These are phyloP conservation scores for Microbotryum saponariae DNA, from an alignment of 1,284 basidiomycete species.

Conservation along the genomic window DNA sequence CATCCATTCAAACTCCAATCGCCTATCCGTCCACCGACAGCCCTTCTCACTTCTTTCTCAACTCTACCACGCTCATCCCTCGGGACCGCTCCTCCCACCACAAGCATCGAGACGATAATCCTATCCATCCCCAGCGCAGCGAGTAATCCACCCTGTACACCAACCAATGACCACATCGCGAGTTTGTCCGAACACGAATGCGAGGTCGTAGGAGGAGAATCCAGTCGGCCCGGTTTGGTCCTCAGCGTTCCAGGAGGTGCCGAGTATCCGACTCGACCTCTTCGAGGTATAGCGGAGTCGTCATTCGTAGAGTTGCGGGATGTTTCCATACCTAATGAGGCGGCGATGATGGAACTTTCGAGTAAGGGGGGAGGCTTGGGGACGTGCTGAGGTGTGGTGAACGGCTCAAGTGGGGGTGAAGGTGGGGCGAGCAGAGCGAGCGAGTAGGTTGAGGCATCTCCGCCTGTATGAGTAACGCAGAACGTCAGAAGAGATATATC, in stretches of 20 bases:
- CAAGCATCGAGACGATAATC: slow-evolving; percentile 56
- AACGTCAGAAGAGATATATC: slow-evolving; percentile 10
- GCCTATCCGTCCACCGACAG: slow-evolving; percentile 43
- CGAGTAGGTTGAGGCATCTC: slow-evolving; percentile 76
- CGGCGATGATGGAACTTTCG: slow-evolving; percentile 34
- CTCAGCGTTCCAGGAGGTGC: slow-evolving; percentile 61
- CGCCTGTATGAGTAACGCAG: slow-evolving; percentile 51
- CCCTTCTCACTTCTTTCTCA: slow-evolving; percentile 47
- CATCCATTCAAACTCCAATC: slow-evolving; percentile 2
- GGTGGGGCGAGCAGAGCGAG: slow-evolving; percentile 54
- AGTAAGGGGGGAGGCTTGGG: slow-evolving; percentile 6
- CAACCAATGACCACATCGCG: slow-evolving; percentile 67
- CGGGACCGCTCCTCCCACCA: slow-evolving; percentile 57
- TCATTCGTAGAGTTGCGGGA: slow-evolving; percentile 5
- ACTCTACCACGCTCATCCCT: slow-evolving; percentile 1
- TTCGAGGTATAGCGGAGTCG: slow-evolving; percentile 38
- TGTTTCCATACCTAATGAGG: slow-evolving; percentile 38
- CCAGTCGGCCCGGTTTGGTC: slow-evolving; percentile 75
- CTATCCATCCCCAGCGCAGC: slow-evolving; percentile 52
- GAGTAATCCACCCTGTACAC: slow-evolving; percentile 73
- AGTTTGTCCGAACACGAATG: slow-evolving; percentile 92
- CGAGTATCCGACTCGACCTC: slow-evolving; percentile 71
- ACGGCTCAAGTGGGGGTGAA: neutral
- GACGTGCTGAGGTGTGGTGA: slow-evolving; percentile 47
- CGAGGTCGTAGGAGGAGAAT: slow-evolving; percentile 66